phyloP scores from a whole-genome alignment of 2,329 filamentous ascomycete species.

The Atkinsonella hypoxylon region DNA sequence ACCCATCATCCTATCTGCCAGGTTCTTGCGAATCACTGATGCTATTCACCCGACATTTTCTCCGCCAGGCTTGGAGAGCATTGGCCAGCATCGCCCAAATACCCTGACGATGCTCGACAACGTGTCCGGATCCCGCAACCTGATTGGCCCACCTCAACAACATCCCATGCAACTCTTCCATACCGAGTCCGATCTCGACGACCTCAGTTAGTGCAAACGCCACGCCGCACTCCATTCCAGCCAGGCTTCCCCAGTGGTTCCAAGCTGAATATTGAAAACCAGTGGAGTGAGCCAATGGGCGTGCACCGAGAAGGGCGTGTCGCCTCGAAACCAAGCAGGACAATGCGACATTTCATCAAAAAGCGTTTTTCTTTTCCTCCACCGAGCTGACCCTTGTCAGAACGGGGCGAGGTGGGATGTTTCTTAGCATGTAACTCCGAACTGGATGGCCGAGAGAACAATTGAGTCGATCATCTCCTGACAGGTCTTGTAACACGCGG shows the following conservation, averaged over 20 bases:
- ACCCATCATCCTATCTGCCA: not conserved
- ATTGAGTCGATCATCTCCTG: not conserved
- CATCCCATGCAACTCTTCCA: not conserved
- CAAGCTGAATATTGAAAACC: not conserved
- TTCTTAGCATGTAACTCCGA: not conserved
- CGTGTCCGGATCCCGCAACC: not conserved
- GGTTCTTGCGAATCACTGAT: not conserved
- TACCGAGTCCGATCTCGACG: conserved; percentile 1
- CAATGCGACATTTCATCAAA: too few species aligned
- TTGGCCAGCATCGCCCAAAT: not conserved
- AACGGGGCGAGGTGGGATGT: not conserved
- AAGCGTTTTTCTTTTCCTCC: not conserved
- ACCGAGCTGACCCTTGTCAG: not conserved
- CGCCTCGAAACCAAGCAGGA: too few species aligned
- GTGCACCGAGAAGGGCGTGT: not conserved
- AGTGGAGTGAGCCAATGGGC: not conserved
- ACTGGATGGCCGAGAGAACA: too few species aligned
- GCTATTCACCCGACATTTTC: not conserved
- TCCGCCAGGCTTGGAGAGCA: not conserved
- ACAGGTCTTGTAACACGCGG: too few species aligned
- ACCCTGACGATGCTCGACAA: not conserved
- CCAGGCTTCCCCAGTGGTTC: not conserved
- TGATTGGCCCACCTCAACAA: conserved; percentile 1
- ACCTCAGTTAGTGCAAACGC: not conserved
- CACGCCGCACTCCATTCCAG: not conserved